These are phyloP conservation scores for Cynanchum wilfordii DNA, from an alignment of 257 asterid species.

Conservation along the genomic window DNA sequence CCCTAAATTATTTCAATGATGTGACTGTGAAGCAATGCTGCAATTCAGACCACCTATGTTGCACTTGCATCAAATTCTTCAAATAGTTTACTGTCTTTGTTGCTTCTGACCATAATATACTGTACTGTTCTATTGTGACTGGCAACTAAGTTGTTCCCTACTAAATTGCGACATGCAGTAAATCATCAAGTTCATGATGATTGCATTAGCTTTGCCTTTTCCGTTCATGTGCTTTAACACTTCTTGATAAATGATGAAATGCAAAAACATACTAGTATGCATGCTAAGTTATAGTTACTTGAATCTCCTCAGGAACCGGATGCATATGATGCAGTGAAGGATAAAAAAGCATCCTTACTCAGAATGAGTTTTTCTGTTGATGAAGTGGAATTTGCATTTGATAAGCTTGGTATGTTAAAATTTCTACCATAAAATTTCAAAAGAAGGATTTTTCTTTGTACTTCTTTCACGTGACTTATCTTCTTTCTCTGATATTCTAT, in stretches of 20 bases:
- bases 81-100: neutral
- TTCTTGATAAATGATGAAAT: neutral
- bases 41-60: neutral
- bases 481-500: neutral
- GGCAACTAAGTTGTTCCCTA: neutral
- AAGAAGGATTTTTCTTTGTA: neutral
- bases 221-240: neutral
- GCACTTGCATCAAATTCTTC: neutral
- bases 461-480: neutral
- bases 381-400: slow-evolving; percentile 72
- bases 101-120: neutral
- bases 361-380: slow-evolving; percentile 73
- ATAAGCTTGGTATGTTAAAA: slow-evolving; percentile 70
- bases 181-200: neutral
- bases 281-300: slow-evolving; percentile 11
- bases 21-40: neutral
- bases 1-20: neutral
- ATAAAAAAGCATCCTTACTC: slow-evolving; percentile 53
- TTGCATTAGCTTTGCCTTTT: neutral
- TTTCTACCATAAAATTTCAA: neutral
- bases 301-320: slow-evolving; percentile 62
- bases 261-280: neutral
- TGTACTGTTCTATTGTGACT: neutral
- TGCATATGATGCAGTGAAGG: slow-evolving; percentile 27
- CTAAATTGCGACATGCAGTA: neutral